Conservation (phyloP, 495 filamentous ascomycete genomes). For the Neurospora tetraspora region DNA sequence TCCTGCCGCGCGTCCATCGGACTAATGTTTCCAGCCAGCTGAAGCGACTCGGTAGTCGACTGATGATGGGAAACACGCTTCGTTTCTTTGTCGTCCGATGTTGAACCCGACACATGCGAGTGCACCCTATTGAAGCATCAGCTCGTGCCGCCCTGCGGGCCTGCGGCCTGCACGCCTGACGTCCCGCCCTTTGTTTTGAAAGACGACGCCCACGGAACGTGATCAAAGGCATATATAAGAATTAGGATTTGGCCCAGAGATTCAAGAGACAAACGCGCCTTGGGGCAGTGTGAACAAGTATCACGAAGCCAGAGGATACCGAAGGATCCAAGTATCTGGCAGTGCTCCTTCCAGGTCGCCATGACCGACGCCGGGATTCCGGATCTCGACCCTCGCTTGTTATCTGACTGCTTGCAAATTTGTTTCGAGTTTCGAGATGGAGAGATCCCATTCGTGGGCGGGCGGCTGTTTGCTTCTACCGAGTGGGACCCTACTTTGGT, state of each 20-base stretch:
- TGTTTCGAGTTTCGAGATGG: background rate
- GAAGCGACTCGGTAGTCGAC: background rate
- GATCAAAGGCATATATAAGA: background rate
- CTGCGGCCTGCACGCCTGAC: background rate
- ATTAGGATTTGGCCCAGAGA: background rate
- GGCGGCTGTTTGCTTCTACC: background rate
- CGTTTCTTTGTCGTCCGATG: background rate
- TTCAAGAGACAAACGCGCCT: background rate
- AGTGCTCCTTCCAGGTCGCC: background rate
- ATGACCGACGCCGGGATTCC: background rate
- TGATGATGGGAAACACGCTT: background rate
- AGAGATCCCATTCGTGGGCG: background rate
- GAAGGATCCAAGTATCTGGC: background rate
- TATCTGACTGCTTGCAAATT: background rate
- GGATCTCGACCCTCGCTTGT: background rate
- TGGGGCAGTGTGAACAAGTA: background rate
- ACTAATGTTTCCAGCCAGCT: background rate
- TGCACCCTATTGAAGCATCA: background rate
- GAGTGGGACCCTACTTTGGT: background rate
- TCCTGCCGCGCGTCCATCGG: background rate
- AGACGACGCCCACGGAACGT: background rate
- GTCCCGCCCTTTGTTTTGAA: background rate
- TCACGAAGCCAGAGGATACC: background rate
- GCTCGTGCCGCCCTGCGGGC: background rate
- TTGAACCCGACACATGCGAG: background rate